phyloP scores from a whole-genome alignment of 345 rosid genomes.

The Gossypium thurberi region DNA sequence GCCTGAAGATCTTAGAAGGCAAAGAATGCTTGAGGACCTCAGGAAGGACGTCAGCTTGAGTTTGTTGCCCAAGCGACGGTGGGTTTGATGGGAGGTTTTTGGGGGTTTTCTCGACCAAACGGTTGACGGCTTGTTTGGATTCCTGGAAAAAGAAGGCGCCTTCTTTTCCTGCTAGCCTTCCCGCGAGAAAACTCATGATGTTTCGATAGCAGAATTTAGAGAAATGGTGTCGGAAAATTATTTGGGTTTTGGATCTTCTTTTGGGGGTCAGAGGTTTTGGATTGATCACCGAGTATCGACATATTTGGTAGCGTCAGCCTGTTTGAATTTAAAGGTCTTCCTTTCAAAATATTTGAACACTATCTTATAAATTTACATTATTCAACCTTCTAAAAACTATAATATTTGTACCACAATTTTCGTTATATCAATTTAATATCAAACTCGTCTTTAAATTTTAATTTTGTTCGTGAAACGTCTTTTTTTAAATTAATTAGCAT shows the following conservation, averaged over 20 bases:
- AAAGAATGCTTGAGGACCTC: slow-evolving; percentile 82
- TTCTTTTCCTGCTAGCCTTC: slow-evolving; percentile 83
- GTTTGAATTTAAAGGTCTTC: too few species aligned
- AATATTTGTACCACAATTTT: too few species aligned
- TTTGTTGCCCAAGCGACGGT: slow-evolving; percentile 11
- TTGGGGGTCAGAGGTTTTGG: too few species aligned
- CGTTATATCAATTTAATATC: too few species aligned
- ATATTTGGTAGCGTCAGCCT: too few species aligned
- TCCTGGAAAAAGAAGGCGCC: slow-evolving; percentile 84
- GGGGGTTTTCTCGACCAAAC: slow-evolving; percentile 59
- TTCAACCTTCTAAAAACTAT: too few species aligned
- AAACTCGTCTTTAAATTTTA: too few species aligned
- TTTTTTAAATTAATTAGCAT: too few species aligned
- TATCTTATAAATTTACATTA: too few species aligned
- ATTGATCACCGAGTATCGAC: too few species aligned
- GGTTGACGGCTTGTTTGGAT: slow-evolving; percentile 80
- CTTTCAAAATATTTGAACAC: too few species aligned
- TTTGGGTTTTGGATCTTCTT: background rate
- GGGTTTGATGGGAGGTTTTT: slow-evolving; percentile 27
- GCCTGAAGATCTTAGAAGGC: slow-evolving; percentile 49
- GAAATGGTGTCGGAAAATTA: background rate
- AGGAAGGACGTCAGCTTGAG: slow-evolving; percentile 72
- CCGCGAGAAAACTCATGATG: slow-evolving; percentile 72
- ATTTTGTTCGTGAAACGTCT: too few species aligned
- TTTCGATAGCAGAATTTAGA: slow-evolving; percentile 20